Evolutionary conservation across 768 basidiomycete species (phyloP), one percentile per base, ranked within the genome.

Genomic region (Xerocomus potaroensis): DNA sequence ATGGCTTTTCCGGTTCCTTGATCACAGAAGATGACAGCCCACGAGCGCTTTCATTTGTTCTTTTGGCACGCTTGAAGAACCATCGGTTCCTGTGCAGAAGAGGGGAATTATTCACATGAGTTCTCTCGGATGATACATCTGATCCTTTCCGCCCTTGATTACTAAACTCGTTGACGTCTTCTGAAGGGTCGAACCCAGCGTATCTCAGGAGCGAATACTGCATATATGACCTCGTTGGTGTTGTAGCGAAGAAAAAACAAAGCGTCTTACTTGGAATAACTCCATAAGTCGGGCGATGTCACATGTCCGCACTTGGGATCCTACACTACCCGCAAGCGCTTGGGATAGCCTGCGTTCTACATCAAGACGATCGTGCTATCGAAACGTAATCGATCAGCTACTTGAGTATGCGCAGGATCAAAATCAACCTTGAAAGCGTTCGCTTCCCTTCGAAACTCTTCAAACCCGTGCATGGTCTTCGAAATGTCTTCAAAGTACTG

Each of bases 261-360:
- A 45, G 9, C 6, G 12, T 42, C 64, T 46, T 49, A 78, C 85
- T 69, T 90, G 89, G 58, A 91, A 89, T 3, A 91, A 66, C 55
- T 91, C 90, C 86, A 92, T 88, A 14, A 91, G 69, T 16, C 87
- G 74, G 7, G 89, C 86, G 32, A 91, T 71, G 55, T 92, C 90
- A 55, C 86, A 84, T 3, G 88, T 87, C 63, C 77, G 80, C 47
- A 91, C 75, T 45, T 68, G 70, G 34, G 72, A 70, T 40, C 73
- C 75, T 1, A 72, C 65, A 22, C 70, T 72, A 8, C 63, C 70
- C 15, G 59, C 59, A 1, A 69, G 64, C 15, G 68, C 64, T 21
- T 83, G 80, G 1, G 70, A 60, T 15, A 81, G 59, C 30, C 85
- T 74, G 38, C 79, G 78, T 62, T 87, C 83, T 15, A 91, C 79